Percentiles rank a stretch among this genome's conserved stretches.
These are phyloP conservation scores for slime mould (Dictyostelium discoideum) DNA, from an alignment of 78 protist species.

Conservation along the genomic window DNA sequence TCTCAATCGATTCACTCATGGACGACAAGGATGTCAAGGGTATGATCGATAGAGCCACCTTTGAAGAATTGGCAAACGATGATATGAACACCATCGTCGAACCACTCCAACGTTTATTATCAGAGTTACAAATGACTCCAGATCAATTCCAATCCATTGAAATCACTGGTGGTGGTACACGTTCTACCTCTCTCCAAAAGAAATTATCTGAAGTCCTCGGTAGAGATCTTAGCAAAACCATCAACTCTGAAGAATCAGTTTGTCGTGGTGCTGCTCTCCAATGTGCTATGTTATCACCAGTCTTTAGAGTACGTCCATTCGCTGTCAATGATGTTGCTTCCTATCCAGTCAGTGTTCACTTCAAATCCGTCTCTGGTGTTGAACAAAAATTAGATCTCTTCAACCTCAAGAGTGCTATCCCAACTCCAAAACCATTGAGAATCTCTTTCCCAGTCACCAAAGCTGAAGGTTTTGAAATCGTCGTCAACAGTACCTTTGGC, in stretches of 20 bases:
- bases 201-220: conserved; percentile 61
- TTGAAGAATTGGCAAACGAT: conserved; percentile 73
- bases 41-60: conserved; percentile 75
- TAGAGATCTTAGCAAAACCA: conserved; percentile 72
- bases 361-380: conserved; percentile 56
- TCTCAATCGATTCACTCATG: conserved; percentile 93
- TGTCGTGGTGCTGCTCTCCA: conserved; percentile 95
- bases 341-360: conserved; percentile 83
- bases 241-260: conserved; percentile 95
- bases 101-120: conserved; percentile 53
- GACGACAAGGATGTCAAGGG: conserved; percentile 90
- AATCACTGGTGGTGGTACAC: conserved; percentile 92
- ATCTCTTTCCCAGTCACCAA: conserved; percentile 75
- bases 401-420: conserved; percentile 15
- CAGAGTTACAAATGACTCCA: conserved; percentile 50
- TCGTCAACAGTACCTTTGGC: conserved; percentile 55
- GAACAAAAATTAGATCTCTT: conserved; percentile 68
- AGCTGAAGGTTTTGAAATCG: conserved; percentile 58
- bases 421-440: conserved; percentile 80
- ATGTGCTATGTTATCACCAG: conserved; percentile 94
- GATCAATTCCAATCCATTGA: conserved; percentile 84
- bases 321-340: conserved; percentile 81
- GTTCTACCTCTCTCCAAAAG: conserved; percentile 85
- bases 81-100: conserved; percentile 60
- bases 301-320: conserved; percentile 93